Evolutionary conservation across 371 early-diverging fungal species (phyloP), one percentile per base, ranked within the genome.

Genomic region (Dipsacomyces acuminosporus): DNA sequence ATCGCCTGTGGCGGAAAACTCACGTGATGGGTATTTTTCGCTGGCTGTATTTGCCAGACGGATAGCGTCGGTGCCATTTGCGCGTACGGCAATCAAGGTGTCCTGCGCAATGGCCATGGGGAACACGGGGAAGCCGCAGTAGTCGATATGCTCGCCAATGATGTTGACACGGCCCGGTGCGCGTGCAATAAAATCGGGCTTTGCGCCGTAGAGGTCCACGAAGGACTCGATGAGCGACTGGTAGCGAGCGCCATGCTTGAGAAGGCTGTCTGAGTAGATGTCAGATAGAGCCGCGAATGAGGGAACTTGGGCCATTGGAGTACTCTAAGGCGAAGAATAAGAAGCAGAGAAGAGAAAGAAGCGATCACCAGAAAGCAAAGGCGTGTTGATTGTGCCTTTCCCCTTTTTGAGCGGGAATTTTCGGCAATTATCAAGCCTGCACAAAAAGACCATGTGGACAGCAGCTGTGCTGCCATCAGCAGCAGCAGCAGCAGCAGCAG

Each of bases 141-240:
- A 95, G 76, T 96, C 97, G 48, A 96, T 90, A 65, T 96, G 97
- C 65, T 96, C 97, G 21, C 89, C 94, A 60, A 94, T 96, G 49
- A 96, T 78, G 76, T 94, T 96, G 48, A 94, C 95, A 24, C 96
- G 82, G 17, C 96, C 96, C 2, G 96, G 95, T 8, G 91, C 81
- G 18, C 96, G 85, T 24, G 87, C 90, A 45, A 88, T 82, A 61
- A 91, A 93, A 17, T 85, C 82, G 1, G 93, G 91, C 45, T 65
- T 64, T 21, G 69, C 63, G 35, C 86, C 84, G 53, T 83, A 93
- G 13, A 66, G 47, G 13, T 71, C 57, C 44, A 76, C 67, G 64
- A 93, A 94, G 40, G 73, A 55, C 20, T 56, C 56, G 17, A 71
- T 61, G 14, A 91, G 71, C 4, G 58, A 55, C 30, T 76, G 61